Conservation (phyloP, 345 rosid genomes). For the Eucalyptus pumila region DNA sequence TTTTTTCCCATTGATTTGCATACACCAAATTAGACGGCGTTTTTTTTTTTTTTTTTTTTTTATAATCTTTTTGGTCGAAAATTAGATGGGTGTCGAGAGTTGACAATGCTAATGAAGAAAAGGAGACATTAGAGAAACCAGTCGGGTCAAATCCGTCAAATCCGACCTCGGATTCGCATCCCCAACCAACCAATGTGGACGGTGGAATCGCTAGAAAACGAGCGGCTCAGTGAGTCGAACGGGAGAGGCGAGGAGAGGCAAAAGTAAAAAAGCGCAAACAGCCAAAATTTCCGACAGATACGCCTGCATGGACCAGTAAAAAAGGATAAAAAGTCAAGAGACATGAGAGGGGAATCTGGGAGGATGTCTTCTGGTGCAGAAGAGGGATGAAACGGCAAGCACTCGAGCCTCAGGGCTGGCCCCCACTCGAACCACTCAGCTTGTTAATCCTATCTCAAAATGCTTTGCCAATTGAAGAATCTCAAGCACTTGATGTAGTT, state of each 20-base stretch:
- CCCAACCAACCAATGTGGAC: background rate
- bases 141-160: background rate
- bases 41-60: background rate
- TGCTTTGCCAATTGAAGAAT: background rate
- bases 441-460: background rate
- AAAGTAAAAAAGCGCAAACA: background rate
- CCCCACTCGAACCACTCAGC: background rate
- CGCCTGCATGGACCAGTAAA: background rate
- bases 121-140: background rate
- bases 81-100: background rate
- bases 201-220: background rate
- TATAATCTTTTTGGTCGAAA: background rate
- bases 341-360: background rate
- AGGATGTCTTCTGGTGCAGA: background rate
- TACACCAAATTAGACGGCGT: background rate
- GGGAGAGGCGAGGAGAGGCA: background rate
- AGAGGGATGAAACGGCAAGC: background rate
- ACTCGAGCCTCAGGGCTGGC: background rate
- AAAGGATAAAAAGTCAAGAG: background rate
- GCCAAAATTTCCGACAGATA: background rate
- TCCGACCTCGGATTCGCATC: background rate
- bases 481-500: background rate
- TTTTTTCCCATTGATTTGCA: background rate
- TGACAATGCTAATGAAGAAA: background rate
- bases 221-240: background rate